These are phyloP conservation scores for Fusarium temperatum DNA, from an alignment of 2,329 filamentous ascomycete species.

Conservation along the genomic window DNA sequence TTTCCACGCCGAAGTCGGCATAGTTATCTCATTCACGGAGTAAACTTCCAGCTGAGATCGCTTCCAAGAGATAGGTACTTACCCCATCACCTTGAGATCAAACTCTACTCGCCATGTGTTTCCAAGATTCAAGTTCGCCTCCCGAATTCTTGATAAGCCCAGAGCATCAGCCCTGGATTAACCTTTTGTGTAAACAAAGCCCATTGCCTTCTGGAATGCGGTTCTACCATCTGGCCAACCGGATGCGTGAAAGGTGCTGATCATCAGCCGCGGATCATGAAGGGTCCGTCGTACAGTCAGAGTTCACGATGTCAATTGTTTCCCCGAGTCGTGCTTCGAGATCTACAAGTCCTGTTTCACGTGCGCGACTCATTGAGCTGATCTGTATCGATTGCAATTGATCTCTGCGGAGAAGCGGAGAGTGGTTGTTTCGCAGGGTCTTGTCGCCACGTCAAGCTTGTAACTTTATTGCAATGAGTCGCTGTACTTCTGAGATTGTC, in stretches of 20 bases:
- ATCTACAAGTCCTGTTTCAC: conserved; percentile 21
- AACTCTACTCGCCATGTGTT: conserved; percentile 35
- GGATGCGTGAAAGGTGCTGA: conserved; percentile 1
- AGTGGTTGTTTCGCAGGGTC: not conserved
- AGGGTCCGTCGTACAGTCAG: conserved; percentile 12
- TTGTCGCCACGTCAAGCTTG: conserved; percentile 6
- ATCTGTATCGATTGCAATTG: not conserved
- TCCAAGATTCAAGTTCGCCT: conserved; percentile 9
- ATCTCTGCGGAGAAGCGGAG: not conserved
- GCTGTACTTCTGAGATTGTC: not conserved
- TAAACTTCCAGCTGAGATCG: not conserved
- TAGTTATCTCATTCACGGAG: not conserved
- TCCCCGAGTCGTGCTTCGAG: conserved; percentile 16
- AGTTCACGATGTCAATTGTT: conserved; percentile 18
- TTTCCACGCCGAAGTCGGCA: conserved; percentile 19
- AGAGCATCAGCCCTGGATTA: conserved; percentile 11
- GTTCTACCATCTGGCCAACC: conserved; percentile 7
- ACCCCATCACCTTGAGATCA: conserved; percentile 5
- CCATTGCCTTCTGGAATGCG: conserved; percentile 26
- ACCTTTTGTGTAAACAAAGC: not conserved
- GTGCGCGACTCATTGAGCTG: conserved; percentile 3
- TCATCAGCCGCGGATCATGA: conserved; percentile 10
- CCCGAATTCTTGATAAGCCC: not conserved
- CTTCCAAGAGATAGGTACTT: not conserved
- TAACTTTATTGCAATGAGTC: conserved; percentile 4